Base-by-base conservation (phyloP, 768 basidiomycete genomes). In the Hygrophoropsis aurantiaca region DNA sequence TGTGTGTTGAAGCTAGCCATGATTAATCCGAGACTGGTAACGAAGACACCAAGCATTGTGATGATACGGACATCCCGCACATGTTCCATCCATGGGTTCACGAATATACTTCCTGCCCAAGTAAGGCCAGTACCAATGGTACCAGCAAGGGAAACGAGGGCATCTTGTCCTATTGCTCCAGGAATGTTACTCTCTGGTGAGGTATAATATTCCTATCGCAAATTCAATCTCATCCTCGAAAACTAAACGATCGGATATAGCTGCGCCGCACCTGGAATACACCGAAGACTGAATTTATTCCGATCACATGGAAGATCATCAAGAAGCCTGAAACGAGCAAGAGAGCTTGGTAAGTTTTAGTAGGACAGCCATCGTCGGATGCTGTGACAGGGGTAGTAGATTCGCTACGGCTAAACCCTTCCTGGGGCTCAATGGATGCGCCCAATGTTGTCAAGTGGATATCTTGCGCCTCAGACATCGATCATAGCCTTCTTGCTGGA, bases 231-330 rank as follows among this genome's bases (percentile, higher is more conserved):
- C 20, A n/a, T 16, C 36, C 23, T 2, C 36, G 13, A 3, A 16
- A 36, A 24, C 21, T 11, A n/a, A n/a, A n/a, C n/a, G n/a, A n/a
- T n/a, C n/a, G n/a, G n/a, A n/a, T n/a, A n/a, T n/a, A n/a, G n/a
- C n/a, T n/a, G n/a, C n/a, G n/a, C n/a, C n/a, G n/a, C 13, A 69
- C 73, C 65, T 76, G 72, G 51, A 74, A 74, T 32, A 76, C 65
- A 40, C 73, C 74, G 42, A 68, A 74, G 7, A 67, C 62, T 19
- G 64, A 66, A 47, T 72, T 74, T 26, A 70, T 69, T 0, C 74
- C 74, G 41, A 74, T 74, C 27, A 73, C 66, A 44, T 75, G 73
- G 47, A 74, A 73, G 15, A 64, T 73, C 69, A 74, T 74, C 42
- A 72, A 53, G 39, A 74, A 76, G 1, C 72, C 74, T 3, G 72